phyloP scores from a whole-genome alignment of 176 grass and related monocot species.

The Carex kokanica region DNA sequence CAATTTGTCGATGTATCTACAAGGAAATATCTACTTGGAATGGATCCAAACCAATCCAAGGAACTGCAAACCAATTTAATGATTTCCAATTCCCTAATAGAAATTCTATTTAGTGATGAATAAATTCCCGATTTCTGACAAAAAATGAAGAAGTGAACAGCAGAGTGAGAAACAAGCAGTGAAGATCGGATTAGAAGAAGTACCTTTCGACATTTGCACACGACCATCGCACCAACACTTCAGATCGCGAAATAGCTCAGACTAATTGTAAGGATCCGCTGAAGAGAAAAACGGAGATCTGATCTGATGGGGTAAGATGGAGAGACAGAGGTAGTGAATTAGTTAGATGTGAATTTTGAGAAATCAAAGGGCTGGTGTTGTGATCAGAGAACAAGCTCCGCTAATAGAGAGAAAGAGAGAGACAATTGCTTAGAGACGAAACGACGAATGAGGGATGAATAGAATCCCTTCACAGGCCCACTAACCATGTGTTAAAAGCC shows the following conservation, averaged over 20 bases:
- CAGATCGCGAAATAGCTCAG: slow-evolving; percentile 9
- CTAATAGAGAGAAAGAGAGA: neutral
- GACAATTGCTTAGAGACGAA: neutral
- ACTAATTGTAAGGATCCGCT: neutral
- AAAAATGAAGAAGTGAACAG: neutral
- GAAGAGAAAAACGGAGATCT: neutral
- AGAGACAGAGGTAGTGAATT: neutral
- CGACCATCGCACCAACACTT: slow-evolving; percentile 59
- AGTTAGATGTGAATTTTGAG: slow-evolving; percentile 11
- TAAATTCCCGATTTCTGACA: neutral
- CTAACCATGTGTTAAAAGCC: neutral
- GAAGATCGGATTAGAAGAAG: slow-evolving; percentile 16
- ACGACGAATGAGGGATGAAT: neutral
- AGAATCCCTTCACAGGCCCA: neutral
- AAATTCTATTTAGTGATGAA: slow-evolving; percentile 30
- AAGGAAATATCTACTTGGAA: neutral
- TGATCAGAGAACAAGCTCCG: neutral
- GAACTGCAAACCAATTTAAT: neutral
- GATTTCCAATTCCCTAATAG: neutral
- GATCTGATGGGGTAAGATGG: neutral
- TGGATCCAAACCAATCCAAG: neutral
- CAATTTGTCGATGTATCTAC: neutral
- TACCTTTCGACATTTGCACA: slow-evolving; percentile 99
- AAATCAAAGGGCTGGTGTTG: neutral
- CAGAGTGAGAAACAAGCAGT: neutral